These are phyloP conservation scores for Teunomyces barrocoloradensis DNA, from an alignment of 805 yeast species.

Conservation along the genomic window DNA sequence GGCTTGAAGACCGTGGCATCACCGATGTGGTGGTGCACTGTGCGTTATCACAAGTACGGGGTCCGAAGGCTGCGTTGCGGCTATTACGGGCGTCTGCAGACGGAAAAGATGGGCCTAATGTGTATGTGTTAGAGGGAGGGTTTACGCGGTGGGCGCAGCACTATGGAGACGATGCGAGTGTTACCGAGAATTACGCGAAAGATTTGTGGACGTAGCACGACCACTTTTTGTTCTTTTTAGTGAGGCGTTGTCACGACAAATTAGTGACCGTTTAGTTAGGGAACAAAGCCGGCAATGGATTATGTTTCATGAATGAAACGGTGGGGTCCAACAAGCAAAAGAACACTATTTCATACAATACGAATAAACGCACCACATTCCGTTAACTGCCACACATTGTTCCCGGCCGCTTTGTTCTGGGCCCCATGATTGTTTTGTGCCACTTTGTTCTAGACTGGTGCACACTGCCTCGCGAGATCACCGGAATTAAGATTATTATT, in stretches of 20 bases:
- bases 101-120: conserved; percentile 30
- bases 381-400: no score
- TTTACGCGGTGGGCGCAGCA: conserved; percentile 77
- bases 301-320: neutral
- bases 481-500: no score
- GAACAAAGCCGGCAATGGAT: neutral
- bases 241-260: conserved; percentile 3
- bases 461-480: no score
- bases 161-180: conserved; percentile 63
- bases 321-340: no score
- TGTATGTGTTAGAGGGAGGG: conserved; percentile 81
- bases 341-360: neutral
- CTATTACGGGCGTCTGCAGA: conserved; percentile 49
- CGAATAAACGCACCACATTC: no score
- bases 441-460: no score
- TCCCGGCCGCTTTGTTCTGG: no score
- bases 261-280: conserved; percentile 1
- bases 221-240: neutral
- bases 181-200: conserved; percentile 51
- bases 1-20: conserved; percentile 28
- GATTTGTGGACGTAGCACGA: conserved; percentile 32
- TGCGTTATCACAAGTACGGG: conserved; percentile 86
- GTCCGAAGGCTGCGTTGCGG: conserved; percentile 77
- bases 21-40: conserved; percentile 82
- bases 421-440: no score